Evolutionary conservation across 176 grass and related monocot species (phyloP).

Genomic region (Eleusine indica): DNA sequence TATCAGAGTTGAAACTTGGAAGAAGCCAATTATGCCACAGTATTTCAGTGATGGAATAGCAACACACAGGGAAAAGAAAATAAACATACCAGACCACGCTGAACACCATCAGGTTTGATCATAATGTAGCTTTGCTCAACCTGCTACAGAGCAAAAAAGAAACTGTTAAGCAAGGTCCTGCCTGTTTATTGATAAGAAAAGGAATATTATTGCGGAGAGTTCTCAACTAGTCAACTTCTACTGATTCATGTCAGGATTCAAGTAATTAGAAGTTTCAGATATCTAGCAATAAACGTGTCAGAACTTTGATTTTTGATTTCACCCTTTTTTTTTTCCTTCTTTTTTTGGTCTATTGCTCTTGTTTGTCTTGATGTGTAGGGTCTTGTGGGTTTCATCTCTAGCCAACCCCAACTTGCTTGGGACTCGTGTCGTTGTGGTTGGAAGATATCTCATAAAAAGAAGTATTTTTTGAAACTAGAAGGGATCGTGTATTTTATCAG

Average conservation of each 20-base stretch:
- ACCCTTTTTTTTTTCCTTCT: too few relatives aligned
- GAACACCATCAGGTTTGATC: conserved; percentile 96
- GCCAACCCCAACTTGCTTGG: too few relatives aligned
- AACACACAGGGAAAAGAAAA: conserved; percentile 1
- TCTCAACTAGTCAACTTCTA: background rate
- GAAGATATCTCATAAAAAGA: background rate
- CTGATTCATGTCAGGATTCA: background rate
- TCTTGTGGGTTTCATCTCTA: too few relatives aligned
- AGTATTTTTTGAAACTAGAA: conserved; percentile 8
- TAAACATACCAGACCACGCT: conserved; percentile 71
- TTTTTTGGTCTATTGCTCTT: too few relatives aligned
- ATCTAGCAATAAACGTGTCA: too few relatives aligned
- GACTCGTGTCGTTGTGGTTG: too few relatives aligned
- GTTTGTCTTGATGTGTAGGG: too few relatives aligned
- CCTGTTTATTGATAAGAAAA: background rate
- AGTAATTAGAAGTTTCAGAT: background rate
- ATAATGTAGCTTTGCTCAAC: conserved; percentile 95
- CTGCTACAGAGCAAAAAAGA: conserved; percentile 27
- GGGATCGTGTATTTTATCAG: background rate
- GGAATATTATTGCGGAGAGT: background rate
- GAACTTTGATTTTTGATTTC: too few relatives aligned
- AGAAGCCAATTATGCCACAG: conserved; percentile 18
- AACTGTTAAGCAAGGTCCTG: conserved; percentile 2
- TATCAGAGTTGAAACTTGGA: conserved; percentile 27
- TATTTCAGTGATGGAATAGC: background rate